A percentile compares a stretch with the other conserved stretches of the same genome.
Conservation (phyloP, 345 rosid species). For the Rubroshorea leprosula region DNA sequence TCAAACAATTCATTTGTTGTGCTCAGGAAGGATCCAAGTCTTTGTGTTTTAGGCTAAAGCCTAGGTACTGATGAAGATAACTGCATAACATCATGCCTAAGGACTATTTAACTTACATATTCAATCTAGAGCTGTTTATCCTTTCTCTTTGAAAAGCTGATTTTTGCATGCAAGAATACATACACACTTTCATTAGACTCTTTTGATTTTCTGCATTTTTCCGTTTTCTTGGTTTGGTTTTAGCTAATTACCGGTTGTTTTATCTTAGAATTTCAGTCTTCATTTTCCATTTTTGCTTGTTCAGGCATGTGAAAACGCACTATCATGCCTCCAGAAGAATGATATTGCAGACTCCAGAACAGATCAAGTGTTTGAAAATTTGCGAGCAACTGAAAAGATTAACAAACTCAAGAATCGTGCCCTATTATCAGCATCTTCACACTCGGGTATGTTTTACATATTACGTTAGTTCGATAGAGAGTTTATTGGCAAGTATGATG, state of each 20-base stretch:
- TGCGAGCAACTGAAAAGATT: conserved; percentile 25
- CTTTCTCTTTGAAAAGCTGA: too few relatives aligned
- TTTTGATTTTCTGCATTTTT: background rate
- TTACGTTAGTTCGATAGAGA: background rate
- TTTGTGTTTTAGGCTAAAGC: too few relatives aligned
- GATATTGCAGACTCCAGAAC: conserved; percentile 15
- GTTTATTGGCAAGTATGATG: background rate
- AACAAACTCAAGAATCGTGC: conserved; percentile 49
- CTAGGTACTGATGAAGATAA: too few relatives aligned
- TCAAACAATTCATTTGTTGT: too few relatives aligned
- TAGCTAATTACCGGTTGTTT: background rate
- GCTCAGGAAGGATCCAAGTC: too few relatives aligned
- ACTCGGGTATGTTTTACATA: conserved; percentile 45
- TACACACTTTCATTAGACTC: background rate
- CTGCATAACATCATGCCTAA: too few relatives aligned
- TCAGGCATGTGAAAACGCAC: conserved; percentile 65
- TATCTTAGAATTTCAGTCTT: background rate
- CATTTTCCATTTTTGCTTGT: conserved; percentile 8
- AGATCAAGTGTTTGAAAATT: conserved; percentile 16
- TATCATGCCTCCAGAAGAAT: conserved; percentile 33
- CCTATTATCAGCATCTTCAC: conserved; percentile 35
- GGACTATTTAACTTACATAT: too few relatives aligned
- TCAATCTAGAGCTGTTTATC: too few relatives aligned
- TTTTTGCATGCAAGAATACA: background rate
- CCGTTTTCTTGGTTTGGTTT: background rate